A percentile compares a stretch with the other conserved stretches of the same genome.
Conservation (phyloP, 202 grass and related monocot genomes). For the Brachypodium distachyon region DNA sequence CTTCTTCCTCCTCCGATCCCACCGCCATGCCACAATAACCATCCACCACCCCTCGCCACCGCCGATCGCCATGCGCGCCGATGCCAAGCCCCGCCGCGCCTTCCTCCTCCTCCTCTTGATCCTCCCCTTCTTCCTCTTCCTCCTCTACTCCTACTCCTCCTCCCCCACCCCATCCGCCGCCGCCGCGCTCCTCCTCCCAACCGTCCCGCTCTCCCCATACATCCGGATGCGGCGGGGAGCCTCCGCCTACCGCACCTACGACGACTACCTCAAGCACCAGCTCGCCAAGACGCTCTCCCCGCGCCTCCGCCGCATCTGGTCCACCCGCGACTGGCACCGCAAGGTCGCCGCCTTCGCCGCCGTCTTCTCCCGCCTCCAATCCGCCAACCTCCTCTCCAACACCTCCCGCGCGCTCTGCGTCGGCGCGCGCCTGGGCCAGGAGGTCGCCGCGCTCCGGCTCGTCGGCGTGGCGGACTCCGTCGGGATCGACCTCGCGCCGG, state of each 20-base stretch:
- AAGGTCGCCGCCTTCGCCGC: constrained; percentile 62
- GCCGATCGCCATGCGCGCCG: constrained; percentile 18
- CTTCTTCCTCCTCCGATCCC: neutral
- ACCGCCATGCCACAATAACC: neutral
- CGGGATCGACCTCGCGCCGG: constrained; percentile 77
- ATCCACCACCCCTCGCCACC: neutral
- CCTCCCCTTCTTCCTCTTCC: constrained; percentile 19
- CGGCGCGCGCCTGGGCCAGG: constrained; percentile 74
- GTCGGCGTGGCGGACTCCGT: constrained; percentile 41
- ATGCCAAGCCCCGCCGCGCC: constrained; percentile 8
- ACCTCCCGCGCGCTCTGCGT: constrained; percentile 71
- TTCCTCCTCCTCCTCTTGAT: constrained; percentile 24
- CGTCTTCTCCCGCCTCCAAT: constrained; percentile 31
- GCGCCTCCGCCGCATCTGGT: constrained; percentile 75
- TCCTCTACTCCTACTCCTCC: constrained; percentile 23
- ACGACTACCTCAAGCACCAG: constrained; percentile 87
- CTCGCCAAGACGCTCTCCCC: constrained; percentile 93
- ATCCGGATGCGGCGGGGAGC: constrained; percentile 31
- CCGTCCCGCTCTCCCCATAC: constrained; percentile 25
- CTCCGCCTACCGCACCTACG: constrained; percentile 58
- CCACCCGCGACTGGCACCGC: constrained; percentile 83
- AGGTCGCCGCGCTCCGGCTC: constrained; percentile 69
- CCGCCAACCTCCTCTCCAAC: constrained; percentile 43
- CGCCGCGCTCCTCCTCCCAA: neutral
- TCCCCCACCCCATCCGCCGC: neutral